phyloP scores from a whole-genome alignment of 805 yeast genomes.

The Lipomyces orientalis region DNA sequence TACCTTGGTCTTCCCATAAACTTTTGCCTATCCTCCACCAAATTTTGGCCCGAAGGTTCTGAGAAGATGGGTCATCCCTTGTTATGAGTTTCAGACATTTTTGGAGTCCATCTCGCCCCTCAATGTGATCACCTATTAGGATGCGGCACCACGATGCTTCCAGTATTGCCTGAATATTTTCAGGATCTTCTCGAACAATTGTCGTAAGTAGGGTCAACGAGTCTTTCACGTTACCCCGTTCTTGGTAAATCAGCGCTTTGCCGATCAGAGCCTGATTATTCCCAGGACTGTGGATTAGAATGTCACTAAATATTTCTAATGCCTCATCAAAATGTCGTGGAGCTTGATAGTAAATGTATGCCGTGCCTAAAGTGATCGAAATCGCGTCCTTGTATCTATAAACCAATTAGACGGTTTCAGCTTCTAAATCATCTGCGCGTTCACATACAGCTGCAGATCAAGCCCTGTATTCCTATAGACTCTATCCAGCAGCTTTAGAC shows the following conservation, averaged over 20 bases:
- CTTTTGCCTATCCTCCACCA: constrained; percentile 79
- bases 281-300: constrained; percentile 54
- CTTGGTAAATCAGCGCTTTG: constrained; percentile 76
- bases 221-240: constrained; percentile 59
- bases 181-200: constrained; percentile 57
- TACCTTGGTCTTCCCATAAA: constrained; percentile 47
- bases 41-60: constrained; percentile 62
- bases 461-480: constrained; percentile 11
- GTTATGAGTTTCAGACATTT: constrained; percentile 52
- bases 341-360: constrained; percentile 84
- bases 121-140: constrained; percentile 54
- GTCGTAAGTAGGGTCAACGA: constrained; percentile 61
- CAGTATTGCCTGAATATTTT: constrained; percentile 62
- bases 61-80: constrained; percentile 59
- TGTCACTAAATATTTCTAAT: constrained; percentile 66
- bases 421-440: neutral
- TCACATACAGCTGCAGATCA: constrained; percentile 7
- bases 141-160: constrained; percentile 83
- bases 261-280: constrained; percentile 76
- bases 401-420: neutral
- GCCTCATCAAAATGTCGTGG: constrained; percentile 88
- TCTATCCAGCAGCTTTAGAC: constrained; percentile 53
- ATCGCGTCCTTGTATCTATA: constrained; percentile 19
- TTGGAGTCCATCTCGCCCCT: constrained; percentile 60
- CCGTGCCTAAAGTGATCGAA: constrained; percentile 60